Conservation (phyloP, 2,329 filamentous ascomycete genomes). For the Rutstroemia sp. region DNA sequence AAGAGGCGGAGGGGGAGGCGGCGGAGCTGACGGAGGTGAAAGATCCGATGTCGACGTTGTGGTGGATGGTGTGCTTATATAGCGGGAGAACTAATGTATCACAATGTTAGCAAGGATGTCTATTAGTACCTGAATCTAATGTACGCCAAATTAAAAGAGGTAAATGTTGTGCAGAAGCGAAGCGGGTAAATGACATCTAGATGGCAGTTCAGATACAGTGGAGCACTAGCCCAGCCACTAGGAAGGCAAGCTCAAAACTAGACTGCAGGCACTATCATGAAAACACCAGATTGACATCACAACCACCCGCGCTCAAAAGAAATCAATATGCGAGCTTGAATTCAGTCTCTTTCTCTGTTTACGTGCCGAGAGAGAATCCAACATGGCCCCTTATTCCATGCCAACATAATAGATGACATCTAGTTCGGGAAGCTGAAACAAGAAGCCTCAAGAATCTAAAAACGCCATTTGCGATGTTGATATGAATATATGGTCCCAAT, state of each 20-base stretch:
- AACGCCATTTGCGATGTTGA: constrained; percentile 11
- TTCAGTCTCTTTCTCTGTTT: constrained; percentile 9
- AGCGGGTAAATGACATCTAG: constrained; percentile 3
- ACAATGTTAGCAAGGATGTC: constrained; percentile 17
- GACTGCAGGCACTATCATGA: constrained; percentile 4
- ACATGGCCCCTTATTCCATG: constrained; percentile 6
- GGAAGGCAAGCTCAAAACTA: constrained; percentile 13
- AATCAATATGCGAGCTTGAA: background rate
- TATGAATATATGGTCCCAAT: constrained; percentile 3
- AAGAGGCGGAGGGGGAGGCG: constrained; percentile 67
- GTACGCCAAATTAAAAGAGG: background rate
- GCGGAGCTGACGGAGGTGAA: constrained; percentile 52
- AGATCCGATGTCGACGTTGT: constrained; percentile 30
- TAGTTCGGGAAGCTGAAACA: constrained; percentile 7
- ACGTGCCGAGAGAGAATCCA: constrained; percentile 1
- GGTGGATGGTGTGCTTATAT: constrained; percentile 27
- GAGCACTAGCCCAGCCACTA: constrained; percentile 3
- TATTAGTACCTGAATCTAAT: background rate
- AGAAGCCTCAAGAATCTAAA: constrained; percentile 9
- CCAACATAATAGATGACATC: constrained; percentile 7
- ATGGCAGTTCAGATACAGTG: constrained; percentile 3
- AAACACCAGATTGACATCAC: constrained; percentile 8
- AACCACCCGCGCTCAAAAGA: constrained; percentile 3
- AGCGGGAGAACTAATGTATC: constrained; percentile 27
- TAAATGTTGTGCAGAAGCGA: constrained; percentile 4